A percentile compares a stretch with the other conserved stretches of the same genome.
Evolutionary conservation across 352 stramenopile genomes (phyloP).

Genomic region (Elongisporangium prolatum): DNA sequence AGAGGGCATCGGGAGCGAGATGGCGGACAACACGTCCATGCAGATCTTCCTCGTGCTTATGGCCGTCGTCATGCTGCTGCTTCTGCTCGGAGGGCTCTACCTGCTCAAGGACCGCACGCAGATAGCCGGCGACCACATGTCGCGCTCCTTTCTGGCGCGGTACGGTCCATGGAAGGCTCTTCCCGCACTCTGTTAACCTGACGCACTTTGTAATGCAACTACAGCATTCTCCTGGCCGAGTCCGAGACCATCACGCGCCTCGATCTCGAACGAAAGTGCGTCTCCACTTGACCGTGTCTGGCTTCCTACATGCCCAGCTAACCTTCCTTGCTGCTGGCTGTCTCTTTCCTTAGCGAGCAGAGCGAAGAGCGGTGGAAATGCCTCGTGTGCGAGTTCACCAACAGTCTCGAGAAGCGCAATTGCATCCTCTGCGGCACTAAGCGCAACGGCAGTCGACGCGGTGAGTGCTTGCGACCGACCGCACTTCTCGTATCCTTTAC

Average conservation of each 20-base stretch:
- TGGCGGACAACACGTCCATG: constrained; percentile 27
- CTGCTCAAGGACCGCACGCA: constrained; percentile 50
- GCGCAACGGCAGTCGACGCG: constrained; percentile 28
- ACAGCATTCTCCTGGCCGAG: constrained; percentile 45
- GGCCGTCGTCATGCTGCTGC: constrained; percentile 56
- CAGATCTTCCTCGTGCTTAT: constrained; percentile 69
- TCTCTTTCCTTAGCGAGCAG: constrained; percentile 23
- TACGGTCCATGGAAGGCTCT: constrained; percentile 11
- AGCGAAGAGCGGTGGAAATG: constrained; percentile 74
- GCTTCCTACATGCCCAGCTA: neutral
- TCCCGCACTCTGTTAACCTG: neutral
- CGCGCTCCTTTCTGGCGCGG: constrained; percentile 41
- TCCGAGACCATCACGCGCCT: constrained; percentile 63
- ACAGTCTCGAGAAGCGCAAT: constrained; percentile 48
- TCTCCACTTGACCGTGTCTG: neutral
- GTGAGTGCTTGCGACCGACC: neutral
- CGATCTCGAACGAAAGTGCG: constrained; percentile 67
- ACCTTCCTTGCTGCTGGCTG: neutral
- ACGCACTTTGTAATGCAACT: neutral
- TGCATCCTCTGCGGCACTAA: constrained; percentile 76
- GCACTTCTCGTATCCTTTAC: neutral
- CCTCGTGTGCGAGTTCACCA: constrained; percentile 75
- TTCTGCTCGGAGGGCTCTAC: constrained; percentile 61
- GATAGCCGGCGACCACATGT: constrained; percentile 19
- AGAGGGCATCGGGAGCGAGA: neutral